Base-by-base conservation (phyloP, 176 grass and related monocot species). In the Oropetium thomaeum region DNA sequence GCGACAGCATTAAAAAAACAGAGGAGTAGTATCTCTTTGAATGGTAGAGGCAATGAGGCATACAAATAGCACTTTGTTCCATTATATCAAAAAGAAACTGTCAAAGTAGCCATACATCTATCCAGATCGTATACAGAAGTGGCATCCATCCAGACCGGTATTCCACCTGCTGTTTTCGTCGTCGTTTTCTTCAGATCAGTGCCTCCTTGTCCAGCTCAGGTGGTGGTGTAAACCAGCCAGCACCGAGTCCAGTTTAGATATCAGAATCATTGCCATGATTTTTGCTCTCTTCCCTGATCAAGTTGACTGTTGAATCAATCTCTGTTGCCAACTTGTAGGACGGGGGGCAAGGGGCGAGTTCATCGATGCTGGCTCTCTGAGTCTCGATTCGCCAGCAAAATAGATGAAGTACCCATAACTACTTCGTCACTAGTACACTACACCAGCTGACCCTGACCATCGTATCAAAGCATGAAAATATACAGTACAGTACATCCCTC, bases 281-380 rank as follows among this genome's bases (percentile, higher is more conserved):
- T 70, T 29, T 12, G n/a, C 51, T 70, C 17, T 17, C 34, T 70
- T 70, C 44, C 43, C 8, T n/a, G n/a, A n/a, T 70, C 29, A 51
- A 70, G 67, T 70, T 69, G 66, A 69, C 27, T 48, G 29, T 9
- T 20, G 40, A 68, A 17, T 45, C 25, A 47, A 45, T 68, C 41
- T 68, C 41, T 49, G 9, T 51, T 33, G 44, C 19, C 68, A 51
- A 52, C 68, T 49, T 0, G 67, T 47, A 20, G 45, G 19, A 3
- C 5, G 17, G 28, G 43, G 16, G 43, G 43, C 65, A 44, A 47
- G 28, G 6, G 29, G 68, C 42, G 30, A 8, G 7, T 49, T 15
- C 28, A 2, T 68, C 7, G 43, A 20, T 51, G n/a, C 43, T 12
- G 8, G 7, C 41, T 47, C 25, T 69, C 35, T 42, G 41, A 41